These are phyloP conservation scores for Exidia glandulosa DNA, from an alignment of 768 basidiomycete species.

Conservation along the genomic window DNA sequence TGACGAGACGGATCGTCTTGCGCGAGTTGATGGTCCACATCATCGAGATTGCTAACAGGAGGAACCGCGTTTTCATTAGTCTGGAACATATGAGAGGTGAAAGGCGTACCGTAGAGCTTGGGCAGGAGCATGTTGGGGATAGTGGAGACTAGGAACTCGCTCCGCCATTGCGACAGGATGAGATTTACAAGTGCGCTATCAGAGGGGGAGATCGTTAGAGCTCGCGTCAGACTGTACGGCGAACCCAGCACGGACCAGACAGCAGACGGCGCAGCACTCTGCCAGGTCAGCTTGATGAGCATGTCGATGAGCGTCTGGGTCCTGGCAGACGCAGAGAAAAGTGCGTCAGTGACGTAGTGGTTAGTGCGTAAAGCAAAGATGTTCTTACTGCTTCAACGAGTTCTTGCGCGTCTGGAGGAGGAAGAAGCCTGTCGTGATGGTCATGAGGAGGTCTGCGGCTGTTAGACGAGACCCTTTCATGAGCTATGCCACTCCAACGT, in stretches of 20 bases:
- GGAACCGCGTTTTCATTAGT: neutral
- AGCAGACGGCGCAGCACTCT: neutral
- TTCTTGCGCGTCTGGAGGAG: neutral
- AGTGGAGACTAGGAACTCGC: neutral
- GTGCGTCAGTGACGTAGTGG: no score
- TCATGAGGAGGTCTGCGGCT: neutral
- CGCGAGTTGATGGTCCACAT: neutral
- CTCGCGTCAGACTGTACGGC: neutral
- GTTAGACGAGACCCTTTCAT: neutral
- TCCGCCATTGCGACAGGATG: neutral
- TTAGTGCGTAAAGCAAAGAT: no score
- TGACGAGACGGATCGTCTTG: neutral
- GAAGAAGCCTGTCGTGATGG: neutral
- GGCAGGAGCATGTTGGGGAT: neutral
- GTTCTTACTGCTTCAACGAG: neutral
- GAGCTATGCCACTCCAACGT: neutral
- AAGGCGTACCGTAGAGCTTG: neutral
- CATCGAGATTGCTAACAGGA: neutral
- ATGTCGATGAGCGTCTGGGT: neutral
- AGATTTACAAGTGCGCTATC: neutral
- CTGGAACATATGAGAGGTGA: neutral
- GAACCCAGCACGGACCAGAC: neutral
- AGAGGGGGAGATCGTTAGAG: neutral
- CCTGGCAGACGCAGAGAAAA: no score
- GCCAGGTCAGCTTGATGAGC: neutral